Percentiles rank a stretch among this genome's conserved stretches.
Evolutionary conservation across 805 yeast species (phyloP).

Genomic region (Candida nonsorbophila): DNA sequence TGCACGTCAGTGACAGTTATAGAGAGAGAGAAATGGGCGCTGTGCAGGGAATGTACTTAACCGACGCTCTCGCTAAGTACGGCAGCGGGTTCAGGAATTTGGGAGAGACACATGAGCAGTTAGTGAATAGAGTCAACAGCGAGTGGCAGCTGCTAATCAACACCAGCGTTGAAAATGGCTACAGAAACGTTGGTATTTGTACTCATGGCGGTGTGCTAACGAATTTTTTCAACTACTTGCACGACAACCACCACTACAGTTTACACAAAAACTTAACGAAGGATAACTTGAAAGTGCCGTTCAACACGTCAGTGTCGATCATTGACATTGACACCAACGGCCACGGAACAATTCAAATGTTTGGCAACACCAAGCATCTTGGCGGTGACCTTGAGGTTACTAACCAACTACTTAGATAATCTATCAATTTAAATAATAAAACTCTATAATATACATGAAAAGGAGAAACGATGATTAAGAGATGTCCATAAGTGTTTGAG

Average conservation of each 20-base stretch:
- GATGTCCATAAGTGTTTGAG: conserved; percentile 1
- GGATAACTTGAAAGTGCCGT: conserved; percentile 52
- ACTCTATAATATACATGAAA: not conserved
- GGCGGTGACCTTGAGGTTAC: conserved; percentile 49
- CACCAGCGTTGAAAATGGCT: conserved; percentile 23
- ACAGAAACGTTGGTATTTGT: conserved; percentile 53
- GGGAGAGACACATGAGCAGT: conserved; percentile 54
- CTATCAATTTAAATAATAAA: not conserved
- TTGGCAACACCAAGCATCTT: conserved; percentile 68
- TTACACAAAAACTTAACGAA: conserved; percentile 34
- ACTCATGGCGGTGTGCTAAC: conserved; percentile 84
- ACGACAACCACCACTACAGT: conserved; percentile 29
- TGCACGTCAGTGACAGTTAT: conserved; percentile 25
- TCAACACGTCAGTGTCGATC: conserved; percentile 68
- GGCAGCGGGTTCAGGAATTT: conserved; percentile 57
- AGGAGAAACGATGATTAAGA: not conserved
- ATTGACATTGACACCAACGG: conserved; percentile 48
- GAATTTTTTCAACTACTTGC: conserved; percentile 48
- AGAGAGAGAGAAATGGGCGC: conserved; percentile 76
- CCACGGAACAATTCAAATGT: conserved; percentile 42
- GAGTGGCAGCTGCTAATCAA: conserved; percentile 42
- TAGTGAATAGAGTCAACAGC: conserved; percentile 43
- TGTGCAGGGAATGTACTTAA: conserved; percentile 68
- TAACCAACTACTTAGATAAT: conserved; percentile 43
- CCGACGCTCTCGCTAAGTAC: conserved; percentile 58